Conservation (phyloP, 352 stramenopile species). For the Phytopythium oedochilum region DNA sequence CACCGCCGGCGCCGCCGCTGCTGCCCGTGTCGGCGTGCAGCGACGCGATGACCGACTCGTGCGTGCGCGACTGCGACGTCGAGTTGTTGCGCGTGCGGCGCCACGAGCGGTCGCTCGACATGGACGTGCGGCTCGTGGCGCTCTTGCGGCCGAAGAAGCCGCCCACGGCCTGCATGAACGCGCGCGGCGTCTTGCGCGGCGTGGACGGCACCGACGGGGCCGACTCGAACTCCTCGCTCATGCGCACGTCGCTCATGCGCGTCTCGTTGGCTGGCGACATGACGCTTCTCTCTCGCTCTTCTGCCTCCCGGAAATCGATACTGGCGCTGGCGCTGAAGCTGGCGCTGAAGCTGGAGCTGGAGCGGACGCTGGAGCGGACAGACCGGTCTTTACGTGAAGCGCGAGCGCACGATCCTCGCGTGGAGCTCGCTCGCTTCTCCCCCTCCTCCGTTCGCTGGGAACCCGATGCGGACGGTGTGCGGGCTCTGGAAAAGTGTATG, state of each 20-base stretch:
- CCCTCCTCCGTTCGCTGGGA: not conserved
- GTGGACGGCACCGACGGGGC: slow-evolving; percentile 9
- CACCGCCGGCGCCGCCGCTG: not conserved
- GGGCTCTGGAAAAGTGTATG: not conserved
- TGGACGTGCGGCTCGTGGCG: slow-evolving; percentile 16
- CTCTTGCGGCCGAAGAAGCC: slow-evolving; percentile 40
- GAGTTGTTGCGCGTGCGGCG: slow-evolving; percentile 24
- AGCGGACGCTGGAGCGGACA: not conserved
- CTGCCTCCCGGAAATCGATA: not conserved
- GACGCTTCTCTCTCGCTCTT: not conserved
- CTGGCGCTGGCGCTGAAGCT: not conserved
- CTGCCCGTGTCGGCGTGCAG: slow-evolving; percentile 4
- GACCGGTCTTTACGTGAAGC: slow-evolving; percentile 1
- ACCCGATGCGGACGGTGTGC: not conserved
- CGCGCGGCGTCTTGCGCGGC: slow-evolving; percentile 23
- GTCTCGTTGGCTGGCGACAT: slow-evolving; percentile 1
- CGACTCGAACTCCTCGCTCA: slow-evolving; percentile 3
- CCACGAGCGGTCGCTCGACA: slow-evolving; percentile 22
- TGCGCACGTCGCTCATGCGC: not conserved
- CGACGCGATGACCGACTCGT: slow-evolving; percentile 14
- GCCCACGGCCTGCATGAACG: slow-evolving; percentile 44
- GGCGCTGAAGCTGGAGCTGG: not conserved
- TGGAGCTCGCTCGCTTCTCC: not conserved
- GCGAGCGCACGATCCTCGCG: not conserved
- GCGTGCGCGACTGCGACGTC: slow-evolving; percentile 21